phyloP scores from a whole-genome alignment of 257 asterid genomes.

The Solanum gracilifrons region DNA sequence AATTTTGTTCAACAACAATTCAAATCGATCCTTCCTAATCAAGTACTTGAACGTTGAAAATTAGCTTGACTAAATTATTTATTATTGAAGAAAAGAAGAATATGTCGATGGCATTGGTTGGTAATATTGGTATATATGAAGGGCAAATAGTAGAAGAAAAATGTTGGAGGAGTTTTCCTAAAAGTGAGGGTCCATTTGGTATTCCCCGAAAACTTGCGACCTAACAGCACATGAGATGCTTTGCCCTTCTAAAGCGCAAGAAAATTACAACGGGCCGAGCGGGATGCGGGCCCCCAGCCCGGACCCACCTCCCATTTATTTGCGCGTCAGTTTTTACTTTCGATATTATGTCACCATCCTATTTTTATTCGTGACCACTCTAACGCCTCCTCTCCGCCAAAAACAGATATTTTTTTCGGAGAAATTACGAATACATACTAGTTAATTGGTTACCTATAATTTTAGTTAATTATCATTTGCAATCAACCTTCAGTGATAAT shows the following conservation, averaged over 20 bases:
- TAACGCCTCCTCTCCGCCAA: neutral
- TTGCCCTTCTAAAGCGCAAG: neutral
- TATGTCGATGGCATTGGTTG: neutral
- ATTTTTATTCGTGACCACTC: neutral
- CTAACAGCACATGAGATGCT: slow-evolving; percentile 21
- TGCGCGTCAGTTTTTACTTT: neutral
- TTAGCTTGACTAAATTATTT: too few species aligned
- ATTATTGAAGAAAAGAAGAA: neutral
- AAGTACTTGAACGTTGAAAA: too few species aligned
- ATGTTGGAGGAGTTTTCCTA: neutral
- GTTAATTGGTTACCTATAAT: too few species aligned
- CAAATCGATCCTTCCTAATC: too few species aligned
- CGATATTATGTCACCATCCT: neutral
- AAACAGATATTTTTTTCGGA: neutral
- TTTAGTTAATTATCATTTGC: too few species aligned
- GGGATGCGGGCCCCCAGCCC: neutral
- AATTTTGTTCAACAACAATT: too few species aligned
- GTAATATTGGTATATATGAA: neutral
- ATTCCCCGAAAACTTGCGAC: slow-evolving; percentile 8
- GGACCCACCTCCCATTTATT: neutral
- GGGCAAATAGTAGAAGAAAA: neutral
- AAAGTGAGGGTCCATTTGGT: neutral
- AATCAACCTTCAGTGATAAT: too few species aligned
- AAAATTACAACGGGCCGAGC: neutral
- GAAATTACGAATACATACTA: too few species aligned